These are phyloP conservation scores for Collybia nuda DNA, from an alignment of 768 basidiomycete species.

Conservation along the genomic window DNA sequence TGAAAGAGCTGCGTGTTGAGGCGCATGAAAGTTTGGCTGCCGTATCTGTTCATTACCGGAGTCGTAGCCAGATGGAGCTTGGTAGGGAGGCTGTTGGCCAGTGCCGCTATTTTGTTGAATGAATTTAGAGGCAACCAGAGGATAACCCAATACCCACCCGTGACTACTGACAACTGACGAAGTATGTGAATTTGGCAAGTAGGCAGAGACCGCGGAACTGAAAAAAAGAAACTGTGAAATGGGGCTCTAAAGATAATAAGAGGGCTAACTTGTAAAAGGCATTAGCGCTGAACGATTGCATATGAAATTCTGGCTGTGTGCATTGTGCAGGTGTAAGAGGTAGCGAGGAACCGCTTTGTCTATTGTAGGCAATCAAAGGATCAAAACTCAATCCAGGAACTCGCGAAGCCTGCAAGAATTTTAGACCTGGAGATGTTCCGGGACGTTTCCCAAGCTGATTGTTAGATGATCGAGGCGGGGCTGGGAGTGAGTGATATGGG, in stretches of 20 bases:
- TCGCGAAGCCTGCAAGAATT: neutral
- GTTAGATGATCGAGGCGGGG: slow-evolving; percentile 7
- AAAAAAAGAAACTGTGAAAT: neutral
- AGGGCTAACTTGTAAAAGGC: slow-evolving; percentile 58
- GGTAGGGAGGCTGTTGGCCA: no score
- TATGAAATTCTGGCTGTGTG: no score
- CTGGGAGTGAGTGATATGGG: slow-evolving; percentile 18
- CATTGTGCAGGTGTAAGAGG: slow-evolving; percentile 15
- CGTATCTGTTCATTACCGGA: no score
- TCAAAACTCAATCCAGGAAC: slow-evolving; percentile 35
- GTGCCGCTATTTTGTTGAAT: no score
- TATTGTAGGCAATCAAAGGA: slow-evolving; percentile 45
- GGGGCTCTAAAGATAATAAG: no score
- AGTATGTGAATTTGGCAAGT: slow-evolving; percentile 25
- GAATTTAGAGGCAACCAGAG: no score
- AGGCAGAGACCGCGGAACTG: slow-evolving; percentile 56
- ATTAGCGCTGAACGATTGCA: slow-evolving; percentile 19
- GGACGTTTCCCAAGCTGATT: slow-evolving; percentile 11
- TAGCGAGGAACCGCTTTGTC: neutral
- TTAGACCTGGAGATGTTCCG: neutral
- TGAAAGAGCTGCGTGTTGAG: no score
- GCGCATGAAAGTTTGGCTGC: no score
- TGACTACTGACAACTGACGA: neutral
- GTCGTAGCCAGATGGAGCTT: no score
- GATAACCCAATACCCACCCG: no score